Conservation (phyloP, 2,329 filamentous ascomycete species). For the Rasamsonia emersonii region DNA sequence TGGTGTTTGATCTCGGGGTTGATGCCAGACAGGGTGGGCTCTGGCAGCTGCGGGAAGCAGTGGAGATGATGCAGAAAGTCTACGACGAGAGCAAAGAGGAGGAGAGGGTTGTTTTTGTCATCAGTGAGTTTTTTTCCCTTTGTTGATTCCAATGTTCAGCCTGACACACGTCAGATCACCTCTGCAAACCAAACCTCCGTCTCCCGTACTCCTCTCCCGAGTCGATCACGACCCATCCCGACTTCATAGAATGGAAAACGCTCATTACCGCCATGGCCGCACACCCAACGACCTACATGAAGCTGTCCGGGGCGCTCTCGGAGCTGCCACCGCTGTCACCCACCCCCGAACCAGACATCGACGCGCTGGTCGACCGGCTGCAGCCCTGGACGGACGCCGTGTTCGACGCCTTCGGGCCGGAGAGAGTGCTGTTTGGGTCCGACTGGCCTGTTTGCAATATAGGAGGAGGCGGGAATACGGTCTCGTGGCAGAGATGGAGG, state of each 20-base stretch:
- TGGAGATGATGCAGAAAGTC: conserved; percentile 60
- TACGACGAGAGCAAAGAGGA: conserved; percentile 47
- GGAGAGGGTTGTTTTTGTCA: conserved; percentile 56
- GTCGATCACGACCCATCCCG: conserved; percentile 34
- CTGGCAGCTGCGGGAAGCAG: conserved; percentile 62
- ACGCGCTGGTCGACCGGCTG: conserved; percentile 46
- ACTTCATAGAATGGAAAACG: conserved; percentile 61
- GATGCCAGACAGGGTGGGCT: conserved; percentile 70
- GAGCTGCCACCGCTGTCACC: conserved; percentile 54
- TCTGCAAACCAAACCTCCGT: conserved; percentile 76
- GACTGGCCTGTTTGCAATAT: conserved; percentile 91
- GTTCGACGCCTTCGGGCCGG: conserved; percentile 61
- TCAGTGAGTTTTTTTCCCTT: conserved; percentile 42
- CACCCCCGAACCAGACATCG: conserved; percentile 12
- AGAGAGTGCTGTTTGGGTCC: conserved; percentile 77
- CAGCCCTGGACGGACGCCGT: conserved; percentile 65
- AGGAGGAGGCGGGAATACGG: conserved; percentile 45
- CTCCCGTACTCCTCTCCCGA: conserved; percentile 43
- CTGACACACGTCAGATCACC: conserved; percentile 55
- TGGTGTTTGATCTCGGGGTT: conserved; percentile 74
- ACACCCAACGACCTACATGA: conserved; percentile 67
- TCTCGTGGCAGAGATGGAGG: conserved; percentile 69
- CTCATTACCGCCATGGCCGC: conserved; percentile 60
- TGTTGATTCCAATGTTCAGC: conserved; percentile 4
- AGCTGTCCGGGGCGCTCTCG: conserved; percentile 78